These are phyloP conservation scores for Dactylellina parvicollis DNA, from an alignment of 2,329 filamentous ascomycete species.

Conservation along the genomic window DNA sequence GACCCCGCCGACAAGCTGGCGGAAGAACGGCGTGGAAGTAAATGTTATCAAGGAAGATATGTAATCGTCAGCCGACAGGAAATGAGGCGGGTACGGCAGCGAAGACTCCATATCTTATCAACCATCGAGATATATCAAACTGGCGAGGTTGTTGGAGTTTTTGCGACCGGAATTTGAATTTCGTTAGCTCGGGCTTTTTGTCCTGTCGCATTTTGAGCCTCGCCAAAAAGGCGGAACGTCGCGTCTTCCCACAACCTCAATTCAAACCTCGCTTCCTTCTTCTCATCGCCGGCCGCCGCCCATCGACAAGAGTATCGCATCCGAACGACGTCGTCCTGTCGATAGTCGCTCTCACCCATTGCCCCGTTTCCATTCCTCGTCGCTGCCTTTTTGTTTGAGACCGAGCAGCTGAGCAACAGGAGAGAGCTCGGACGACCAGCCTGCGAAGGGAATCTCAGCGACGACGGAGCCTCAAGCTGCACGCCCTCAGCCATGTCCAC, in stretches of 20 bases:
- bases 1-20: conserved; percentile 92
- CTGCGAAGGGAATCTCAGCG: conserved; percentile 3
- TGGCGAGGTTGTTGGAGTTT: background rate
- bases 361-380: background rate
- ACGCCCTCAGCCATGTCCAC: conserved; percentile 13
- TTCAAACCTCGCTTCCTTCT: background rate
- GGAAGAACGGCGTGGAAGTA: conserved; percentile 76
- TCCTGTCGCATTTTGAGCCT: no score
- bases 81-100: conserved; percentile 61
- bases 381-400: conserved; percentile 7
- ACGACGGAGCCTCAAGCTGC: background rate
- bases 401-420: background rate
- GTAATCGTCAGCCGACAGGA: conserved; percentile 78
- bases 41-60: conserved; percentile 81
- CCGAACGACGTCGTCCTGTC: background rate
- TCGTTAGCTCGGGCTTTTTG: no score
- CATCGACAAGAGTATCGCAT: conserved; percentile 9
- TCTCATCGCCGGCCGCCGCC: conserved; percentile 8
- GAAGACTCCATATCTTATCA: conserved; percentile 30
- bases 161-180: background rate
- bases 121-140: background rate
- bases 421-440: background rate
- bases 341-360: conserved; percentile 14
- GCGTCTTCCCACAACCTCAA: conserved; percentile 45
- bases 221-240: conserved; percentile 25